Evolutionary conservation across 2,329 filamentous ascomycete genomes (phyloP), one percentile per base, ranked within the genome.

Genomic region (Colletotrichum sp.): DNA sequence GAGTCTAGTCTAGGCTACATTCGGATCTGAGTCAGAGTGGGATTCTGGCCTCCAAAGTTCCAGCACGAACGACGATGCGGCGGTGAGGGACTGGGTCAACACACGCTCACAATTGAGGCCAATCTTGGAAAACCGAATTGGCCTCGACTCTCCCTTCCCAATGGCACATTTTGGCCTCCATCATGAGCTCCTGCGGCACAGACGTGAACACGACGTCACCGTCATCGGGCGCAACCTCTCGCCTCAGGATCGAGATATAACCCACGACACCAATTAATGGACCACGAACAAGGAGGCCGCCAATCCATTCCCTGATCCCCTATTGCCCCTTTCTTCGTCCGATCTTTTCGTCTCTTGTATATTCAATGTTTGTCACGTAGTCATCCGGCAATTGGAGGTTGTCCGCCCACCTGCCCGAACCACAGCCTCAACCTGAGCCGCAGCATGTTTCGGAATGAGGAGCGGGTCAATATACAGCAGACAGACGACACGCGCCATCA

Each of bases 361-460:
- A 60, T 9, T 34, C 49, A 73, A 28, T 32, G 24, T 44, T 1
- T 30, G n/a, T 21, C 12, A 4, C 5, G n/a, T 8, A 24, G 8
- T 26, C 62, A 13, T 44, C 62, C 30, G 62, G 28, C 16, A 59
- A 39, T 36, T 28, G 62, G 36, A 32, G n/a, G 8, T 24, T 15
- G 9, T 39, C 10, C 16, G 8, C 52, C 24, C 63, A 39, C 24
- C 44, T 30, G 18, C 59, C 68, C 34, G 21, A 75, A 12, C 49
- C 34, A 65, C 52, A 59, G 18, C n/a, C 70, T 24, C 34, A 24
- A 30, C 68, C 30, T 66, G 49, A 62, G 68, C 72, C 72, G 68
- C 62, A 71, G 49, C 62, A 66, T 36, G 62, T 72, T 72, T 67
- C 62, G 63, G 24, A 71, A 66, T 71, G 52, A 36, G 16, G 10